These are phyloP conservation scores for Fusarium sp. DNA, from an alignment of 2,329 filamentous ascomycete species.

Conservation along the genomic window DNA sequence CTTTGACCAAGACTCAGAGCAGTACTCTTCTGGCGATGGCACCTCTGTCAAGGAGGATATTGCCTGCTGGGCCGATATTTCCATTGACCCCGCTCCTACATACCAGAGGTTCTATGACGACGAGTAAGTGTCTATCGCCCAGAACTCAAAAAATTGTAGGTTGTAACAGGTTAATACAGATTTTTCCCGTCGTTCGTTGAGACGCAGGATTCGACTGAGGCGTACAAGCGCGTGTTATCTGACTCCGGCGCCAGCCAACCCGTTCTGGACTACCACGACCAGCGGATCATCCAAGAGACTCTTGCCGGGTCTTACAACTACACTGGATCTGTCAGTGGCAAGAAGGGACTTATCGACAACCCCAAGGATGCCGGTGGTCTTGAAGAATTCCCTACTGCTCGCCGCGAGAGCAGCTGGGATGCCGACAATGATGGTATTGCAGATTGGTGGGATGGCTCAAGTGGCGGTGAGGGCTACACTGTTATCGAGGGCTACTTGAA, in stretches of 20 bases:
- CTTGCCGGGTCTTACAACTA: conserved; percentile 44
- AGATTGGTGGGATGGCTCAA: conserved; percentile 49
- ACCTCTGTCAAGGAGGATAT: conserved; percentile 27
- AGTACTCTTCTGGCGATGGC: conserved; percentile 42
- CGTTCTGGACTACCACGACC: conserved; percentile 46
- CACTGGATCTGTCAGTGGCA: conserved; percentile 43
- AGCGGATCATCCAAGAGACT: conserved; percentile 47
- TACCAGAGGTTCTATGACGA: conserved; percentile 46
- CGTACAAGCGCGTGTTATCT: conserved; percentile 49
- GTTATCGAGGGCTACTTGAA: conserved; percentile 48
- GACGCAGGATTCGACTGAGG: conserved; percentile 46
- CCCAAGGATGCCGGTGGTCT: conserved; percentile 47
- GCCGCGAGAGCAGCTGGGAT: conserved; percentile 44
- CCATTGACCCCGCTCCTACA: conserved; percentile 39
- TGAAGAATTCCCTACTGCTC: conserved; percentile 45
- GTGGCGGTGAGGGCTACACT: conserved; percentile 46
- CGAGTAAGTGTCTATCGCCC: conserved; percentile 7
- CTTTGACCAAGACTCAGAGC: conserved; percentile 43
- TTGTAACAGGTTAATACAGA: not conserved
- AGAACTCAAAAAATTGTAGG: not conserved
- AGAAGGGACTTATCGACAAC: conserved; percentile 48
- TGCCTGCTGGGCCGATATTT: conserved; percentile 47
- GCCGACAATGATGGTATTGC: conserved; percentile 48
- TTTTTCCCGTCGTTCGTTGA: conserved; percentile 47
- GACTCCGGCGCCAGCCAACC: conserved; percentile 47